Evolutionary conservation across 1,284 basidiomycete species (phyloP).

Genomic region (Pseudomicrostroma phylloplanum): DNA sequence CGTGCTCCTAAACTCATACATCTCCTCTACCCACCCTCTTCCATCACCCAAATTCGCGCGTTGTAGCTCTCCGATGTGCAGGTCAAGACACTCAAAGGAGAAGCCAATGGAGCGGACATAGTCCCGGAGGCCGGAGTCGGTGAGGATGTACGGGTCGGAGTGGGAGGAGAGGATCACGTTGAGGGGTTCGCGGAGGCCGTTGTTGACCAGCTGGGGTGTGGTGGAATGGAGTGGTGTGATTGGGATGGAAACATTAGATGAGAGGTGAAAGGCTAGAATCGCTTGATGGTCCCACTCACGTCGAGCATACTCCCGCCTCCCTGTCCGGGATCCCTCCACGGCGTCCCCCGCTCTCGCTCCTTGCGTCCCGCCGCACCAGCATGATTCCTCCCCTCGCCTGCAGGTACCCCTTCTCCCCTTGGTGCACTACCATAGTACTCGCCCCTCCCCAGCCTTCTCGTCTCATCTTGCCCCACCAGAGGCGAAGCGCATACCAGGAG

Average conservation of each 20-base stretch:
- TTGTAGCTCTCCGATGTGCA: constrained; percentile 67
- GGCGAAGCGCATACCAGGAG: too few species aligned
- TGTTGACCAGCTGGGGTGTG: constrained; percentile 57
- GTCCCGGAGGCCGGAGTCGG: constrained; percentile 68
- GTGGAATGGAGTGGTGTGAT: neutral
- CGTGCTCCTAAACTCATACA: constrained; percentile 49
- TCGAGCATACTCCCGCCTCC: constrained; percentile 43
- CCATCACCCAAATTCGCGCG: constrained; percentile 79
- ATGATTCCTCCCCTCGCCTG: too few species aligned
- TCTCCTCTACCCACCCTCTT: constrained; percentile 55
- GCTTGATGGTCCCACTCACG: constrained; percentile 10
- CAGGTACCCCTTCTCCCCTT: too few species aligned
- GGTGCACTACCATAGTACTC: too few species aligned
- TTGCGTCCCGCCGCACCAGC: too few species aligned
- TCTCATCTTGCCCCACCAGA: too few species aligned
- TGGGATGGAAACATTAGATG: constrained; percentile 47
- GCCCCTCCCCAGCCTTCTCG: too few species aligned
- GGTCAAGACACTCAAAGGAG: constrained; percentile 74
- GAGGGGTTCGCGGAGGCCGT: constrained; percentile 79
- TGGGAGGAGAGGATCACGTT: constrained; percentile 78
- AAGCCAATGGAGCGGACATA: constrained; percentile 65
- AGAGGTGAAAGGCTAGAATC: constrained; percentile 12
- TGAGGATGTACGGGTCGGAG: constrained; percentile 68
- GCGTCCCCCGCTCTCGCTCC: neutral
- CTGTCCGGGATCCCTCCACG: constrained; percentile 32